These are phyloP conservation scores for Talaromyces sp. DNA, from an alignment of 2,329 filamentous ascomycete species.

Conservation along the genomic window DNA sequence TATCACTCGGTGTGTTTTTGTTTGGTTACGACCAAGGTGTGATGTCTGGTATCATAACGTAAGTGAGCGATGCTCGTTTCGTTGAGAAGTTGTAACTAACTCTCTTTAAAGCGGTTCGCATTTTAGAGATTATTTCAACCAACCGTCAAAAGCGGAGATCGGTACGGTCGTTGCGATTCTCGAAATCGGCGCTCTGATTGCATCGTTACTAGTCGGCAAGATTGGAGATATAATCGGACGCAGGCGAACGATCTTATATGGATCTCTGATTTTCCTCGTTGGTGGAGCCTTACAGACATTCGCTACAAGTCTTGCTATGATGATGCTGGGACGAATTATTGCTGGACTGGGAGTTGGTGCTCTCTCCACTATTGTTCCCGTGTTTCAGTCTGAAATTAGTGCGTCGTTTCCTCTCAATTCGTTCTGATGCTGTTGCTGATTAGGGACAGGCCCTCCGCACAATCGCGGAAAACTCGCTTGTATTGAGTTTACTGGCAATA, in stretches of 20 bases:
- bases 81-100: constrained; percentile 19
- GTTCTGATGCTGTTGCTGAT: constrained; percentile 3
- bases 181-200: constrained; percentile 87
- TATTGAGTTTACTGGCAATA: constrained; percentile 97
- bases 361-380: constrained; percentile 85
- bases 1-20: constrained; percentile 61
- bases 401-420: neutral
- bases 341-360: constrained; percentile 84
- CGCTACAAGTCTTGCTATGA: constrained; percentile 80
- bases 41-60: constrained; percentile 69
- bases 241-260: constrained; percentile 85
- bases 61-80: constrained; percentile 24
- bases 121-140: constrained; percentile 89
- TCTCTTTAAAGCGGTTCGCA: constrained; percentile 63
- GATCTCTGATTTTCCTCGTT: constrained; percentile 79
- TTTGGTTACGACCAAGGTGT: constrained; percentile 65
- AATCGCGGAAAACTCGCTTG: constrained; percentile 94
- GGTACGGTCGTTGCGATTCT: constrained; percentile 98
- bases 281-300: constrained; percentile 84
- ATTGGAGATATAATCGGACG: constrained; percentile 90
- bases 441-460: constrained; percentile 72
- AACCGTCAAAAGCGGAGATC: constrained; percentile 81
- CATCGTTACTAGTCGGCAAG: constrained; percentile 79
- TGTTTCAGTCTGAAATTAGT: constrained; percentile 84
- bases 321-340: constrained; percentile 77